A percentile compares a stretch with the other conserved stretches of the same genome.
Evolutionary conservation across 352 stramenopile species (phyloP).

Genomic region (Globisporangium cystogenes): DNA sequence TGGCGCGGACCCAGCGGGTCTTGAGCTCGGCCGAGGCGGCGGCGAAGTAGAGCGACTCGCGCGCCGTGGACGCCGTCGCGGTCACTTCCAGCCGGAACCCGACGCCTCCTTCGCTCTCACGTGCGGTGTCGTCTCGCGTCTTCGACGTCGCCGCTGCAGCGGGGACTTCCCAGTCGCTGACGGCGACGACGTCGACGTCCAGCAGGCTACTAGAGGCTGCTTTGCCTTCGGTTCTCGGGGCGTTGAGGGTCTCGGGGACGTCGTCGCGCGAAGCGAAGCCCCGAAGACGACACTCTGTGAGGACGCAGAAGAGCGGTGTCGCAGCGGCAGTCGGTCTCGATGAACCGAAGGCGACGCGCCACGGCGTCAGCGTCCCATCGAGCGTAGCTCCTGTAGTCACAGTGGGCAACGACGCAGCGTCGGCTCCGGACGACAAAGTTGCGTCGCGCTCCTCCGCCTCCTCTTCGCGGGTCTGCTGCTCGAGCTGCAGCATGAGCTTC

Average conservation of each 20-base stretch:
- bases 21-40: slow-evolving; percentile 28
- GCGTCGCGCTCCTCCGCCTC: slow-evolving; percentile 12
- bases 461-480: slow-evolving; percentile 16
- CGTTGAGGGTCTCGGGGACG: not conserved
- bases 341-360: slow-evolving; percentile 16
- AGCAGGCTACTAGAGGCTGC: slow-evolving; percentile 8
- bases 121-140: not conserved
- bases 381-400: slow-evolving; percentile 30
- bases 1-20: slow-evolving; percentile 40
- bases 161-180: slow-evolving; percentile 37
- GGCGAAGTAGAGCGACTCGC: slow-evolving; percentile 28
- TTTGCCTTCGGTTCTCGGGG: not conserved
- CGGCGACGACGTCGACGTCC: slow-evolving; percentile 31
- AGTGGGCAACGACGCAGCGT: not conserved
- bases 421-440: too few relatives aligned
- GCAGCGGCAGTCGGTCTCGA: not conserved
- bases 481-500: slow-evolving; percentile 38
- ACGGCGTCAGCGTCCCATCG: slow-evolving; percentile 44
- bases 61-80: slow-evolving; percentile 2
- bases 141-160: not conserved
- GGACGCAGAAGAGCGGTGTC: slow-evolving; percentile 26
- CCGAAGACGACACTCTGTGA: slow-evolving; percentile 24
- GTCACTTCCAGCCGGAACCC: slow-evolving; percentile 35
- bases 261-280: slow-evolving; percentile 21
- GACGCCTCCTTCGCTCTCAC: slow-evolving; percentile 20